Base-by-base conservation (phyloP, 2,329 filamentous ascomycete species). In the Ascochyta rabiei region DNA sequence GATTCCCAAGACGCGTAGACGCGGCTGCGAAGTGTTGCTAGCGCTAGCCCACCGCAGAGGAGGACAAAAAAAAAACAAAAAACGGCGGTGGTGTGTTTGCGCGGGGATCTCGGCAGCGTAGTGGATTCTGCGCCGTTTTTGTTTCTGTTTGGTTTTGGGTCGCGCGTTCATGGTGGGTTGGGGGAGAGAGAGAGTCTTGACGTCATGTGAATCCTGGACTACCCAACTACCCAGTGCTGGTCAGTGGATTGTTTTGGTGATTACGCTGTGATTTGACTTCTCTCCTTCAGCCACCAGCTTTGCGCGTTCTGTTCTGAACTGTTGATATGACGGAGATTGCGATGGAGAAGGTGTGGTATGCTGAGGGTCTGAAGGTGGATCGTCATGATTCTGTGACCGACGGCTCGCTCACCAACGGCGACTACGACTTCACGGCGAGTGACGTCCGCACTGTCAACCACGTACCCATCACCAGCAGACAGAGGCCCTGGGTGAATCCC, bases 381-480 rank as follows among this genome's bases (percentile, higher is more conserved):
- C 34, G 45, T 18, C 40, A 54, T 9, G 52, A 49, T 6, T 49
- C 40, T 12, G 13, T 45, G 16, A 15, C 35, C 16, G 41, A 53
- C 7, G 42, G 43, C 8, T n/a, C 40, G 21, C 42, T 53, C 10
- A 48, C 40, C 2, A 53, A 53, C 15, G 50, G 50, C 31, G 50
- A 53, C 24, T 48, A 43, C 13, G 50, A 53, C 3, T 43, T 49
- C 15, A 23, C 24, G 3, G 18, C 44, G 4, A 33, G 23, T 24
- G 40, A 54, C 15, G 45, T 45, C 16, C 40, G 40, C 21, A 34
- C 52, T 4, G 57, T 59, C 24, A 47, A 50, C 10, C 46, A 55
- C 15, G 52, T 55, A 5, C 46, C 53, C 15, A 50, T 59, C 19
- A 59, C 59, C n/a, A 23, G 47, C 9, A 16, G 35, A n/a, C 53